Evolutionary conservation across 352 stramenopile species (phyloP).

Genomic region (Globisporangium echinulatum): DNA sequence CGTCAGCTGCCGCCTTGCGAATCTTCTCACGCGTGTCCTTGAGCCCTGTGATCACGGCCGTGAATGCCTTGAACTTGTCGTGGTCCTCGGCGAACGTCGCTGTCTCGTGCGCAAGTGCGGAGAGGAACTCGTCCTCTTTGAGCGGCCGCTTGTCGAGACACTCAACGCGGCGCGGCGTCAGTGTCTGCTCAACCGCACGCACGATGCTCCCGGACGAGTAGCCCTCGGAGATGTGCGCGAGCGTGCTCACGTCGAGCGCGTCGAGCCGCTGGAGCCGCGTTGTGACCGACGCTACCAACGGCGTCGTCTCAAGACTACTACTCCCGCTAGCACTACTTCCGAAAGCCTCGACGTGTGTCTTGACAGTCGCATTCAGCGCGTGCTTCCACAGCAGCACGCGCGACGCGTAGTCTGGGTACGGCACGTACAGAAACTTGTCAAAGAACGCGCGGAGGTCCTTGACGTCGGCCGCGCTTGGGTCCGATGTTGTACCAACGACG

Average conservation of each 20-base stretch:
- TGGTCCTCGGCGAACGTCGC: constrained; percentile 63
- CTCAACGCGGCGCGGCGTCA: constrained; percentile 72
- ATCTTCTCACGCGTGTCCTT: constrained; percentile 66
- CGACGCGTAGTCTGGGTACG: constrained; percentile 89
- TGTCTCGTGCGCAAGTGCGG: constrained; percentile 54
- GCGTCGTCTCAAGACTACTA: too few relatives aligned
- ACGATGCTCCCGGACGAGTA: constrained; percentile 87
- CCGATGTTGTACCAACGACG: constrained; percentile 84
- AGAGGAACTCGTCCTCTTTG: constrained; percentile 85
- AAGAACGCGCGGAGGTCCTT: constrained; percentile 89
- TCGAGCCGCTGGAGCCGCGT: constrained; percentile 20
- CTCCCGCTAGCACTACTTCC: background rate
- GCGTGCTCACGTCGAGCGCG: constrained; percentile 79
- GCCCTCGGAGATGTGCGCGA: constrained; percentile 89
- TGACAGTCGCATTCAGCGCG: constrained; percentile 52
- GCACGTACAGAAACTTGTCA: constrained; percentile 91
- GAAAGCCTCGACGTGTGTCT: constrained; percentile 23
- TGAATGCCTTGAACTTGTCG: constrained; percentile 78
- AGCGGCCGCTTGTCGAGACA: constrained; percentile 77
- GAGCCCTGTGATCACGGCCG: constrained; percentile 58
- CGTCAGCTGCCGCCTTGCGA: constrained; percentile 49
- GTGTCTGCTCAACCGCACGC: constrained; percentile 58
- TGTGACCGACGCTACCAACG: constrained; percentile 5
- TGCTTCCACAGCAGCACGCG: constrained; percentile 88
- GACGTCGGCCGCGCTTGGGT: constrained; percentile 76